A percentile compares a stretch with the other conserved stretches of the same genome.
Conservation (phyloP, 176 grass and related monocot species). For the Aegilops speltoides region DNA sequence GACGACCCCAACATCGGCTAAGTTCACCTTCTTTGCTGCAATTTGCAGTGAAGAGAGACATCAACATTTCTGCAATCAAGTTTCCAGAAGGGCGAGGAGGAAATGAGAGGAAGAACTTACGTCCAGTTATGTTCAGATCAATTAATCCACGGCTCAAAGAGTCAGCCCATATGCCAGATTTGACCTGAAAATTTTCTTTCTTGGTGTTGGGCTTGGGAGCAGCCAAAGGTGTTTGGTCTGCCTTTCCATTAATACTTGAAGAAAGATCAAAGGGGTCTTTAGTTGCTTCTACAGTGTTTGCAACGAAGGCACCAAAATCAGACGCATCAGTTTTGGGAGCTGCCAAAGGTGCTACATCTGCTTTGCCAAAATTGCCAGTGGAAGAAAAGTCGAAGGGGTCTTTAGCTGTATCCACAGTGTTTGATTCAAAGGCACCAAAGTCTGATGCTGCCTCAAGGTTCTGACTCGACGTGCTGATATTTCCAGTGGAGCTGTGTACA, state of each 20-base stretch:
- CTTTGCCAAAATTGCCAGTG: slow-evolving; percentile 28
- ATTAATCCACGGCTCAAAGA: slow-evolving; percentile 91
- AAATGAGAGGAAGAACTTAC: slow-evolving; percentile 48
- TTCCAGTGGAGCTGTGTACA: slow-evolving; percentile 40
- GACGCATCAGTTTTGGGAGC: slow-evolving; percentile 32
- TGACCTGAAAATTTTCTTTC: slow-evolving; percentile 87
- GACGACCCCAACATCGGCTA: slow-evolving; percentile 83
- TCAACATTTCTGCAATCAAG: slow-evolving; percentile 15
- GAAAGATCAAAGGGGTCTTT: slow-evolving; percentile 49
- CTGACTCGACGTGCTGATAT: slow-evolving; percentile 33
- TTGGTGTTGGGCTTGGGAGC: slow-evolving; percentile 28
- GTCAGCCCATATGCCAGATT: slow-evolving; percentile 98
- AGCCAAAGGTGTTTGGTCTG: slow-evolving; percentile 31
- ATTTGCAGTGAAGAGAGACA: slow-evolving; percentile 4
- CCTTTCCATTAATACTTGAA: slow-evolving; percentile 33
- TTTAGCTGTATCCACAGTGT: slow-evolving; percentile 28
- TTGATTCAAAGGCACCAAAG: slow-evolving; percentile 56
- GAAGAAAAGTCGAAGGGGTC: slow-evolving; percentile 50
- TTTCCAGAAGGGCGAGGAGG: neutral
- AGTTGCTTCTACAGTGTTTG: slow-evolving; percentile 29
- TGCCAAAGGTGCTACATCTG: slow-evolving; percentile 38
- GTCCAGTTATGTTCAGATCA: slow-evolving; percentile 91
- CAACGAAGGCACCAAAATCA: slow-evolving; percentile 60
- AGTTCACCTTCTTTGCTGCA: slow-evolving; percentile 97
- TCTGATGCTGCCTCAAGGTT: slow-evolving; percentile 46